Percentiles rank a stretch among this genome's conserved stretches.
Evolutionary conservation across 805 yeast genomes (phyloP).

Genomic region (Debaryomyces maramus): DNA sequence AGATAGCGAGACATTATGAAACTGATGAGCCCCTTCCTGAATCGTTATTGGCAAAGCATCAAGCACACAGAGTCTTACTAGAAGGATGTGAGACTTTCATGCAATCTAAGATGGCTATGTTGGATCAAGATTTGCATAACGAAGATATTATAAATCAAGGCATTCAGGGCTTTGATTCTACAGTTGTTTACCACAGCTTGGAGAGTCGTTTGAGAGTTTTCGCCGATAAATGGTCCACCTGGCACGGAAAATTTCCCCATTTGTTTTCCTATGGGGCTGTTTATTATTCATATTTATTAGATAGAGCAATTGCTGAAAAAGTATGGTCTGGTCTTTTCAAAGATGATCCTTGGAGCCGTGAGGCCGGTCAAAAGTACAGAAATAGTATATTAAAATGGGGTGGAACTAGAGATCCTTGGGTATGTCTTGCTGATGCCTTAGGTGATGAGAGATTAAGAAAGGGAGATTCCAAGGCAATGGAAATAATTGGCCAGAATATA

Average conservation of each 20-base stretch:
- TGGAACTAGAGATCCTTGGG: conserved; percentile 89
- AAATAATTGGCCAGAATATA: conserved; percentile 21
- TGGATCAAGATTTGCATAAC: conserved; percentile 79
- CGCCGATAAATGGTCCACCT: conserved; percentile 68
- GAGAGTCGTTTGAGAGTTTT: conserved; percentile 62
- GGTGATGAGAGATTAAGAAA: conserved; percentile 57
- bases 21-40: conserved; percentile 63
- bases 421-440: conserved; percentile 74
- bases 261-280: conserved; percentile 91
- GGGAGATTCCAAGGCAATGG: conserved; percentile 78
- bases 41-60: conserved; percentile 50
- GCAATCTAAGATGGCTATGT: conserved; percentile 84
- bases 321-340: conserved; percentile 76
- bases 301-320: conserved; percentile 86
- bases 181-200: conserved; percentile 61
- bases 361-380: conserved; percentile 75
- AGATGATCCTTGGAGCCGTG: conserved; percentile 65
- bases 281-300: conserved; percentile 88
- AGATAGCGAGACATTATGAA: conserved; percentile 69
- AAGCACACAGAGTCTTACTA: conserved; percentile 51
- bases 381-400: conserved; percentile 85
- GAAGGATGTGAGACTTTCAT: conserved; percentile 75
- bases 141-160: conserved; percentile 27
- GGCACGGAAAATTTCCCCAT: conserved; percentile 96
- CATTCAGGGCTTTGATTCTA: conserved; percentile 48